Base-by-base conservation (phyloP, 202 grass and related monocot species). In the Thinopyrum obtusiflorum region DNA sequence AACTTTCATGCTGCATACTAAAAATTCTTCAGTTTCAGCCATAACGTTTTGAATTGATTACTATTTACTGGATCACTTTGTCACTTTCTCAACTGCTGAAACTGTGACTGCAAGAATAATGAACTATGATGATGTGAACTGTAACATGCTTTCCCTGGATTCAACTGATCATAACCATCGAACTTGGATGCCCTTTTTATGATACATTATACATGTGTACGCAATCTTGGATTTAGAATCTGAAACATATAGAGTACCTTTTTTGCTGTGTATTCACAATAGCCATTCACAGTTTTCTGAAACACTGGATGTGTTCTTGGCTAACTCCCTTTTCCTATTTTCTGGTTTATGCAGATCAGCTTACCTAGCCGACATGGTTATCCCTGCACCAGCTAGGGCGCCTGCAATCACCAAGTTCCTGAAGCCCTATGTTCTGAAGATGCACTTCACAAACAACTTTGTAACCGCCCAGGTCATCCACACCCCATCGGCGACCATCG, bases 371-470 rank as follows among this genome's bases (percentile, higher is more conserved):
- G 11, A 47, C 36, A 87, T 89, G 87, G 85, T 91, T 76, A 81
- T 87, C 74, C 85, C 87, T 87, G 83, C 87, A 74, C 82, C 85
- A 83, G 68, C 80, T 53, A 89, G 78, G 79, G 44, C 75, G 5
- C 70, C 82, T 80, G 86, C 87, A 68, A 81, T 91, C 63, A 78
- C 79, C 78, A 91, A 86, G 78, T 94, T 77, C 62, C 79, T 88
- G 0, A 91, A 91, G 78, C 89, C 92, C 31, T 94, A 94, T 73
- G 80, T 89, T 79, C 75, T 94, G 55, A 91, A 89, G 85, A 91
- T 94, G 87, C 74, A 91, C 70, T 91, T 94, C 82, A 87, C 92
- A 85, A 89, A 86, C 87, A 89, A 80, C 67, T 89, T 76, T 63
- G 89, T 91, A 31, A 89, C 12, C 35, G 89, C 92, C 21, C 87